phyloP scores from a whole-genome alignment of 2,329 filamentous ascomycete species.

The Scedosporium dehoogii region DNA sequence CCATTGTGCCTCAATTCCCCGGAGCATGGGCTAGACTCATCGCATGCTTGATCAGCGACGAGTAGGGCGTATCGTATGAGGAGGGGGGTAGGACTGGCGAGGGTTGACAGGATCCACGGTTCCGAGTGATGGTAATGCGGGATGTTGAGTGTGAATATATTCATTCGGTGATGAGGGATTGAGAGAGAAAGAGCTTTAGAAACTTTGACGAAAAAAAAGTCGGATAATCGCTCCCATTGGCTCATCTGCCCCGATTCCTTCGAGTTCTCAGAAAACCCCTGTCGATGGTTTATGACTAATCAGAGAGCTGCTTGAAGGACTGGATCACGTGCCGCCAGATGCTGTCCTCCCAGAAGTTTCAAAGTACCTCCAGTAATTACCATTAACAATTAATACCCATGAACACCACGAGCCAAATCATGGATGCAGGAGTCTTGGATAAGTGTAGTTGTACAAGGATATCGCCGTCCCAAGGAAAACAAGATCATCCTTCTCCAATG shows the following conservation, averaged over 20 bases:
- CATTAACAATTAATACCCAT: too few species aligned
- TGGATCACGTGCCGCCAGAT: too few species aligned
- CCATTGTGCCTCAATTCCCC: slow-evolving; percentile 8
- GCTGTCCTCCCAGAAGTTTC: too few species aligned
- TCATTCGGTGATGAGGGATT: slow-evolving; percentile 1
- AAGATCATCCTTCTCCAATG: not conserved
- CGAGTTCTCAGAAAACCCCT: too few species aligned
- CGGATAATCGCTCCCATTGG: slow-evolving; percentile 2
- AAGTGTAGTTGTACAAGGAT: not conserved
- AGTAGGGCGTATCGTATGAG: not conserved
- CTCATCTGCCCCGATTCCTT: too few species aligned
- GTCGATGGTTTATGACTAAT: too few species aligned
- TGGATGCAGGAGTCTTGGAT: too few species aligned
- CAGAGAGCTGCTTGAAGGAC: too few species aligned
- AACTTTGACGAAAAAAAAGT: slow-evolving; percentile 8
- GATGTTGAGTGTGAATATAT: not conserved
- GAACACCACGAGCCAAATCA: too few species aligned
- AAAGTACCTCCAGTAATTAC: too few species aligned
- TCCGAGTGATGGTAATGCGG: not conserved
- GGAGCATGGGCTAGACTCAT: slow-evolving; percentile 3
- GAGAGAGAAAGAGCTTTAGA: not conserved
- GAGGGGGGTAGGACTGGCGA: not conserved
- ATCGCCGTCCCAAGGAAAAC: not conserved
- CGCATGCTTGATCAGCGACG: slow-evolving; percentile 3
- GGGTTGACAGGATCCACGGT: not conserved